phyloP scores from a whole-genome alignment of 192 early-diverging fungal species.

The Jimgerdemannia flammicorona region DNA sequence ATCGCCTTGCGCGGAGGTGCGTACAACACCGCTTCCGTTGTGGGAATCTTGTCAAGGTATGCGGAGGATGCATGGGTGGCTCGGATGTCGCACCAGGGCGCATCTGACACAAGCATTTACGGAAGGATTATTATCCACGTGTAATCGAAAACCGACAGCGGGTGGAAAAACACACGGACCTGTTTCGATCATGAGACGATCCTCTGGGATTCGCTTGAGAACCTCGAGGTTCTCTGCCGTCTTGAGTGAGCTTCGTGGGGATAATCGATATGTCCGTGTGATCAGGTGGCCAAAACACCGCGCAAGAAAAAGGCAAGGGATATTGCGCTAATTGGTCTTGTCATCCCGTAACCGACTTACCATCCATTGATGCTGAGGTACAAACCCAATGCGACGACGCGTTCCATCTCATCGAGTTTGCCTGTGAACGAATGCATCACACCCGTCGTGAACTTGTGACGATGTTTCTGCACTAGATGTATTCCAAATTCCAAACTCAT shows the following conservation, averaged over 20 bases:
- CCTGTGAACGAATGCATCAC: constrained; percentile 94
- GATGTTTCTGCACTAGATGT: constrained; percentile 51
- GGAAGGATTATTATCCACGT: too few species aligned
- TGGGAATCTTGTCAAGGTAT: constrained; percentile 36
- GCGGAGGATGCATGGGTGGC: constrained; percentile 79
- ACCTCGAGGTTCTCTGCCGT: constrained; percentile 81
- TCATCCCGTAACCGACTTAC: constrained; percentile 8
- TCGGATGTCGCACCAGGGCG: constrained; percentile 89
- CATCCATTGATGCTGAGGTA: constrained; percentile 98
- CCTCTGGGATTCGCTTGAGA: constrained; percentile 65
- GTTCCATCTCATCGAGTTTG: constrained; percentile 55
- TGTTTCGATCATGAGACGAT: constrained; percentile 89
- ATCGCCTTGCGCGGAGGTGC: constrained; percentile 62
- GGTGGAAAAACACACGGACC: constrained; percentile 26
- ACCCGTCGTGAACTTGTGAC: constrained; percentile 59
- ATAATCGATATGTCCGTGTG: too few species aligned
- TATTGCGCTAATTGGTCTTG: too few species aligned
- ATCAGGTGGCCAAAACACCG: too few species aligned
- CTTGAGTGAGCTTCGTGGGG: constrained; percentile 61
- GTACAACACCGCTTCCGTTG: constrained; percentile 32
- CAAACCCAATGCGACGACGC: constrained; percentile 62
- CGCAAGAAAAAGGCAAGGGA: too few species aligned
- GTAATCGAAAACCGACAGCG: background rate
- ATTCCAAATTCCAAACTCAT: background rate
- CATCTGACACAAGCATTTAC: constrained; percentile 47